These are phyloP conservation scores for Hypoxylon sp. DNA, from an alignment of 2,329 filamentous ascomycete genomes.

Conservation along the genomic window DNA sequence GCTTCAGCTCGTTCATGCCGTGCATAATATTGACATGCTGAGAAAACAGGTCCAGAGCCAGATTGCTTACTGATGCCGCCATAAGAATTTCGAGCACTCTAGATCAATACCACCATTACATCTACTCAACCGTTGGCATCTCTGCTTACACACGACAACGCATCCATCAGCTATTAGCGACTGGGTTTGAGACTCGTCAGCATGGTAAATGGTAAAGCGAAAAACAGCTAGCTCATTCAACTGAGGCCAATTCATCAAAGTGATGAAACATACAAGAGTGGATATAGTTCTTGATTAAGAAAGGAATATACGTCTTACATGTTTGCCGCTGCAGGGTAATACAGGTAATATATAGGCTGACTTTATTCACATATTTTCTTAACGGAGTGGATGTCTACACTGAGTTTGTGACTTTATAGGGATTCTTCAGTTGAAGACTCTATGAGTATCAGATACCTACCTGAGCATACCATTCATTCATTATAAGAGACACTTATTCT, in stretches of 20 bases:
- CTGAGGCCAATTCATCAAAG: background rate
- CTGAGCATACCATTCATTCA: too few species aligned
- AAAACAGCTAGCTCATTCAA: background rate
- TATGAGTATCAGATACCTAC: too few species aligned
- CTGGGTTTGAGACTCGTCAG: background rate
- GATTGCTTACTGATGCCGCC: background rate
- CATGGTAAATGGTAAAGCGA: background rate
- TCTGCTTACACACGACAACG: background rate
- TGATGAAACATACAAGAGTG: background rate
- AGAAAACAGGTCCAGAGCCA: background rate
- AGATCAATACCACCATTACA: background rate
- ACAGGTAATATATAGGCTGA: background rate
- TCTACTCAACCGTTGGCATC: background rate
- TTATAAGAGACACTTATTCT: too few species aligned
- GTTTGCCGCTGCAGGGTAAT: background rate
- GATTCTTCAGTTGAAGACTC: too few species aligned
- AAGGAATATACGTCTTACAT: background rate
- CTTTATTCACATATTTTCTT: background rate
- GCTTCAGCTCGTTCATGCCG: conserved; percentile 10
- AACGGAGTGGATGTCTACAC: too few species aligned
- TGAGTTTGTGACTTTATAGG: too few species aligned
- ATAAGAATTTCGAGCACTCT: conserved; percentile 4
- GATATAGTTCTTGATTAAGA: background rate
- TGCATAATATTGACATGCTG: conserved; percentile 15
- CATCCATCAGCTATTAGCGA: background rate